Percentiles rank a stretch among this genome's conserved stretches.
Evolutionary conservation across 805 yeast species (phyloP).

Genomic region (Kuraishia cidri): DNA sequence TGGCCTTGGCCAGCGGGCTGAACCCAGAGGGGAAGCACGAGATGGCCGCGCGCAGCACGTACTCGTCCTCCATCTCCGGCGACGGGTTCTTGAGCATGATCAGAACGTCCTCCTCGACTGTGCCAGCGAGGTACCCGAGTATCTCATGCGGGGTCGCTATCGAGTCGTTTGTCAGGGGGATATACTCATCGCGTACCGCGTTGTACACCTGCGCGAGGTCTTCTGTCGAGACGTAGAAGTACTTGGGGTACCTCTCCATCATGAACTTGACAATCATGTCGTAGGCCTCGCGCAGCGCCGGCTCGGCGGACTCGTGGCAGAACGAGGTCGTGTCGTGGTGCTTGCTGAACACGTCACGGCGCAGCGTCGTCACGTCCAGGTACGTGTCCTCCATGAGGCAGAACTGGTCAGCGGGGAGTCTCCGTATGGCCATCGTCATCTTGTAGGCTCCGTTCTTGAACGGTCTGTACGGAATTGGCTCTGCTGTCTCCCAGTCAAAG

Average conservation of each 20-base stretch:
- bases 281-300: slow-evolving; percentile 42
- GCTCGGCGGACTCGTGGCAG: slow-evolving; percentile 18
- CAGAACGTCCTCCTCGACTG: slow-evolving; percentile 58
- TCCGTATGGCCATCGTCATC: slow-evolving; percentile 35
- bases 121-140: slow-evolving; percentile 9
- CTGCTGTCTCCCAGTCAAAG: slow-evolving; percentile 32
- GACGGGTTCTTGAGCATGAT: slow-evolving; percentile 33
- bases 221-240: slow-evolving; percentile 5
- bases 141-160: slow-evolving; percentile 7
- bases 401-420: slow-evolving; percentile 42
- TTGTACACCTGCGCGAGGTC: slow-evolving; percentile 21
- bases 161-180: slow-evolving; percentile 20
- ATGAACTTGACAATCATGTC: slow-evolving; percentile 21
- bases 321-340: slow-evolving; percentile 23
- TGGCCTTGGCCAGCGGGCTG: slow-evolving; percentile 45
- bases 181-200: slow-evolving; percentile 26
- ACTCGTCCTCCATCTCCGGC: slow-evolving; percentile 38
- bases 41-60: slow-evolving; percentile 44
- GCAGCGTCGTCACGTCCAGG: slow-evolving; percentile 28
- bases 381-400: slow-evolving; percentile 57
- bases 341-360: slow-evolving; percentile 22
- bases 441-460: slow-evolving; percentile 47
- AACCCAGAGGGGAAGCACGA: slow-evolving; percentile 70
- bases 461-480: slow-evolving; percentile 42
- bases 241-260: slow-evolving; percentile 12